These are phyloP conservation scores for Adansonia rubrostipa DNA, from an alignment of 441 rosid species.

Conservation along the genomic window DNA sequence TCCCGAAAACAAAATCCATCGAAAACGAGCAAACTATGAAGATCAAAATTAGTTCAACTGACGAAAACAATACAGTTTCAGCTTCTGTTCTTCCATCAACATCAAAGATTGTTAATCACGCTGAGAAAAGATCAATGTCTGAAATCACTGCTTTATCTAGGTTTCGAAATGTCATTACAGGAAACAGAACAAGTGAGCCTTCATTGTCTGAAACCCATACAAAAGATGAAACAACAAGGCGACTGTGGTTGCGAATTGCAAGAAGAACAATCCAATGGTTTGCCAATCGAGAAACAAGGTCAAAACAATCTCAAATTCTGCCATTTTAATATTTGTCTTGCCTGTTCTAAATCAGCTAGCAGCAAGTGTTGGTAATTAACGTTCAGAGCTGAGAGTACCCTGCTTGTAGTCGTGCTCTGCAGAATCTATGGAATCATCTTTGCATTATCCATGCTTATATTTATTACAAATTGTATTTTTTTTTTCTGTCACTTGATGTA, in stretches of 20 bases:
- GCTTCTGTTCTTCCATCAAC: slow-evolving; percentile 35
- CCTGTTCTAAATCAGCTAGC: no score
- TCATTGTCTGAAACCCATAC: slow-evolving; percentile 32
- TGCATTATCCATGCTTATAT: background rate
- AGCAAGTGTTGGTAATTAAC: background rate
- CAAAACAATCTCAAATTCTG: slow-evolving; percentile 36
- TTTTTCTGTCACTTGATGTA: no score
- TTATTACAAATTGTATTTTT: background rate
- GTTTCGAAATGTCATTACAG: slow-evolving; percentile 39
- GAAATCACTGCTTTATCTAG: slow-evolving; percentile 75
- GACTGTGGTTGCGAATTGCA: slow-evolving; percentile 83
- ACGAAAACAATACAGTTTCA: slow-evolving; percentile 16
- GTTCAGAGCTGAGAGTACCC: slow-evolving; percentile 7
- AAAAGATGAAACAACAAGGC: slow-evolving; percentile 61
- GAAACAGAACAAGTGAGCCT: slow-evolving; percentile 35
- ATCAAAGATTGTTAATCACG: slow-evolving; percentile 33
- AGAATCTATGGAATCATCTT: background rate
- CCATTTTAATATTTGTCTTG: background rate
- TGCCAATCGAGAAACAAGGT: slow-evolving; percentile 62
- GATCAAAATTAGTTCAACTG: slow-evolving; percentile 33
- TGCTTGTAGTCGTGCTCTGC: background rate
- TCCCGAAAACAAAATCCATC: background rate
- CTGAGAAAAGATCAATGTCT: slow-evolving; percentile 71
- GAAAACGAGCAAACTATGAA: slow-evolving; percentile 40
- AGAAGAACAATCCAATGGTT: slow-evolving; percentile 79